Evolutionary conservation across 192 early-diverging fungal species (phyloP), one percentile per base, ranked within the genome.

Genomic region (Coemansia sp.): DNA sequence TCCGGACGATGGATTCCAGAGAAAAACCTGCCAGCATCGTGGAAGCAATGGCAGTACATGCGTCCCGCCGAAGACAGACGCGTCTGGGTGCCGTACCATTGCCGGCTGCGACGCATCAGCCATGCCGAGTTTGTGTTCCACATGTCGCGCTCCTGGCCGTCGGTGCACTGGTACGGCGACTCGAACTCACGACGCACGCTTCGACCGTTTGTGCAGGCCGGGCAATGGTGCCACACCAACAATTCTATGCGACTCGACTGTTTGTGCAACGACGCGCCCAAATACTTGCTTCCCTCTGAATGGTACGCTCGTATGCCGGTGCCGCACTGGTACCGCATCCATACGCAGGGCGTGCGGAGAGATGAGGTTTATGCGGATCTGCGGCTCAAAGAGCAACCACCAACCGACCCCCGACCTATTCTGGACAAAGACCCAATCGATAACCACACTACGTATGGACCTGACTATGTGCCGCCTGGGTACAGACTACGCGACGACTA

Each of bases 111-210:
- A 2, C 64, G 61, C 3, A 64, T 76, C 36, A 67, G 61, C 57
- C 54, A 76, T 26, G 51, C 64, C 0, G 65, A 76, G 55, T 76
- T 76, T 57, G 59, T 58, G 3, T 64, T 64, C 61, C 64, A 68
- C 44, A 71, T 70, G 68, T 64, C 67, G 11, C 28, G 18, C 8
- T 25, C 0, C 17, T 53, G 60, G 24, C 62, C 68, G 14, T 63
- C 68, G 1, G 55, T 76, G 25, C 74, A 76, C 48, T 76, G 74
- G 74, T 76, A 64, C 52, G 74, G 74, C 12, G 74, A 76, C 58
- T 76, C 74, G 2, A 76, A 76, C 55, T 76, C 74, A 12, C 64
- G 74, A 6, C 60, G 74, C 31, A 68, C 74, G 5, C 20, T 76
- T 21, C 52, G 68, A 34, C 67, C 68, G 17, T 60, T 76, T 34